Evolutionary conservation across 345 rosid species (phyloP), one percentile per base, ranked within the genome.

Genomic region (Arabis alpina): DNA sequence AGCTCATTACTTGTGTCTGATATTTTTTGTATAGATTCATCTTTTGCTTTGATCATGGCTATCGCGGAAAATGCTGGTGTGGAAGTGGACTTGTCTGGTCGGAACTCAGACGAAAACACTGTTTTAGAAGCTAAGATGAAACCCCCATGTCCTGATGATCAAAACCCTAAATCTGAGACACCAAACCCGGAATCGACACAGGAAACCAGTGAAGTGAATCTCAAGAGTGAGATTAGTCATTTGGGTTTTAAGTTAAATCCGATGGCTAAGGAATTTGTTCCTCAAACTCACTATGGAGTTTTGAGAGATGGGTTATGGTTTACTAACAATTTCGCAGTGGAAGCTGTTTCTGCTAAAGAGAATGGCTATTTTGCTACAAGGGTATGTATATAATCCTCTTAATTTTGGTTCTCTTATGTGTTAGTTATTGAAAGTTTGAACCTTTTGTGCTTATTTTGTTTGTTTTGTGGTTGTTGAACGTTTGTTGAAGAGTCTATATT

Each of bases 231-330:
- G 24, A 86, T 90, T 82, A 88, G 79, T 74, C 86, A 84, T 77
- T 82, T 88, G 84, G 50, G 25, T 25, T 16, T 91, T 23, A 90
- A 86, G 83, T 85, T 90, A 13, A 87, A 91, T 49, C 97, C 96
- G 54, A 79, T 86, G 96, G 97, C 97, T 25, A 81, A 76, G 75
- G 97, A 88, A 70, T 91, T 80, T 65, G 88, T 88, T 34, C 96
- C 97, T 54, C 72, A n/a, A 44, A 34, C 60, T 49, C 28, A 76
- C 47, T 74, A 36, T 47, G 82, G 76, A 40, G 70, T 76, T 65
- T 72, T 39, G 64, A 78, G 71, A 66, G 63, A 56, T 71, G 51
- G 50, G 56, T 56, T 63, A 55, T 63, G 52, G 45, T 37, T 6
- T 24, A 58, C 81, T 62, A 78, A 80, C 78, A 81, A 78, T 77